Evolutionary conservation across 2,329 filamentous ascomycete genomes (phyloP), one percentile per base, ranked within the genome.

Genomic region (Colletotrichum melonis): DNA sequence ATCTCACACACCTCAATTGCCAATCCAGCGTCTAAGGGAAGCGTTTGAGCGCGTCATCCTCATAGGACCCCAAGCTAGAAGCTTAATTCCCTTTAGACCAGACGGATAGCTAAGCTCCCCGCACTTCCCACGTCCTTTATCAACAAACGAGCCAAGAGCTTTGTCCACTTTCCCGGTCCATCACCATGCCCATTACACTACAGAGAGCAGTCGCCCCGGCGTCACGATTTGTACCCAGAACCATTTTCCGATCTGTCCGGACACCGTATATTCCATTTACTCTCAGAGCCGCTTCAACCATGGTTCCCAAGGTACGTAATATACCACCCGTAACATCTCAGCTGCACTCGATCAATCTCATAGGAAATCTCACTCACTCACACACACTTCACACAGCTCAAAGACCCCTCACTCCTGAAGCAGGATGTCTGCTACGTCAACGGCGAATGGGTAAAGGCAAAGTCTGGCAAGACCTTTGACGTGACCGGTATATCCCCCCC

Each of bases 391-490:
- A 16, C 24, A 6, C 63, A 95, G 92, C 90, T 96, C 79, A 94
- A 92, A 80, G 94, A 96, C 78, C 90, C 90, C 46, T 94, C 93
- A 28, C 89, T 99, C 73, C 90, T 98, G 79, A 98, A 97, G 86
- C 91, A 92, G 77, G 90, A 95, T 81, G 89, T 91, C 73, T 90
- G 91, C 79, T 98, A 96, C 81, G 92, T 98, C 80, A 96, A 99
- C 81, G 97, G 97, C 79, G 90, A 97, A 89, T 99, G 95, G 94
- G 90, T 97, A 75, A 88, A 89, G 78, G 94, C 96, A 77, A 90
- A 91, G 79, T 97, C 95, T 1, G 94, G 95, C 80, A 92, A 97
- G 89, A 98, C 95, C 58, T 99, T 98, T 82, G 92, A 97, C 81
- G 94, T 98, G 73, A 88, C 90, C 76, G 93, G 92, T 92, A 84